A percentile compares a stretch with the other conserved stretches of the same genome.
These are phyloP conservation scores for Emergomyces africanus DNA, from an alignment of 2,329 filamentous ascomycete species.

Conservation along the genomic window DNA sequence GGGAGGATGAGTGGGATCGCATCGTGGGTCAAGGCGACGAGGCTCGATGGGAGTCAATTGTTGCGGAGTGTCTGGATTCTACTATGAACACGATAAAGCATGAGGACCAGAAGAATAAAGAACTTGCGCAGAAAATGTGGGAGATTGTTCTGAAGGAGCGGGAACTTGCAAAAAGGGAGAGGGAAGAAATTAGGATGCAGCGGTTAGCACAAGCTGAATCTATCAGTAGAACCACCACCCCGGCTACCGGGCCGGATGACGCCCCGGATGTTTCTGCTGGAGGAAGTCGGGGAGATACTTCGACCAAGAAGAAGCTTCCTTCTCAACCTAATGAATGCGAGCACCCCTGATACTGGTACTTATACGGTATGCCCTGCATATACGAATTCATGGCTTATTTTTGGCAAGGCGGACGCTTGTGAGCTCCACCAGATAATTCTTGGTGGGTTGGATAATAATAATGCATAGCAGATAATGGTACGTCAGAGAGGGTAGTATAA, in stretches of 20 bases:
- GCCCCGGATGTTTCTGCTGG: background rate
- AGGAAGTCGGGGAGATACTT: background rate
- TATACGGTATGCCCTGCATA: background rate
- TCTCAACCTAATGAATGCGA: background rate
- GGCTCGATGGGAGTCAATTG: conserved; percentile 15
- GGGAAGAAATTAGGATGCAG: conserved; percentile 9
- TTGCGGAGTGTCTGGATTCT: conserved; percentile 13
- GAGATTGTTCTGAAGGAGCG: conserved; percentile 27
- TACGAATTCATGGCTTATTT: background rate
- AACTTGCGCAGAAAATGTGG: conserved; percentile 26
- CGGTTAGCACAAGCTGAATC: background rate
- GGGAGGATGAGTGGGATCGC: conserved; percentile 32
- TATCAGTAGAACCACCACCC: background rate
- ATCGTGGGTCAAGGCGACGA: conserved; percentile 16
- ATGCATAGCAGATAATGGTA: background rate
- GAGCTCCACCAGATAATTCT: background rate
- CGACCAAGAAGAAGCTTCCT: background rate
- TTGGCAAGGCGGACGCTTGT: background rate
- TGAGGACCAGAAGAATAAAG: conserved; percentile 17
- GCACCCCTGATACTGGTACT: background rate
- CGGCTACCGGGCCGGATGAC: background rate
- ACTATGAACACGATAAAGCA: conserved; percentile 15
- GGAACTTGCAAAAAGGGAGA: conserved; percentile 22
- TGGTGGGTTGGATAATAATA: background rate
- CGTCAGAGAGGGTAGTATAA: background rate